These are phyloP conservation scores for Ceratocystis alfenasii DNA, from an alignment of 2,329 filamentous ascomycete genomes.

Conservation along the genomic window DNA sequence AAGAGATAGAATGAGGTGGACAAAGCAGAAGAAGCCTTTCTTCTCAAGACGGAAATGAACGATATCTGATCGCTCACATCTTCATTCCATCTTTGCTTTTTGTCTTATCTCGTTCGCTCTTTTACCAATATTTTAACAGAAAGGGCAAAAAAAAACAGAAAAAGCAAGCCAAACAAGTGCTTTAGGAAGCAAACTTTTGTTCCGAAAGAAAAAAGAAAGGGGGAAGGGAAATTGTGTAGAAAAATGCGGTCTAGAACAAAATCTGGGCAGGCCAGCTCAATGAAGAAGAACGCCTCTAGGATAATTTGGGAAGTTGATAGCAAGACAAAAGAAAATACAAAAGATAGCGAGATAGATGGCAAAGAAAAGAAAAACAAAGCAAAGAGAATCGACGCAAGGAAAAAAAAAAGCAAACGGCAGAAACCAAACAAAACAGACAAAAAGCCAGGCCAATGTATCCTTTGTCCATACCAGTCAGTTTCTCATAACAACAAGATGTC, in stretches of 20 bases:
- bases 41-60: no score
- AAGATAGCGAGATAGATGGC: background rate
- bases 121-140: background rate
- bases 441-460: slow-evolving; percentile 11
- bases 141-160: background rate
- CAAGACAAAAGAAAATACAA: slow-evolving; percentile 8
- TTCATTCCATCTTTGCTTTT: background rate
- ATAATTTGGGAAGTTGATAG: background rate
- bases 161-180: no score
- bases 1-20: background rate
- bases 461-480: slow-evolving; percentile 13
- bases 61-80: no score
- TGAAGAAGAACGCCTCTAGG: slow-evolving; percentile 7
- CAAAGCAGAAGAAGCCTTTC: no score
- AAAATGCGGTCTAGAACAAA: slow-evolving; percentile 9
- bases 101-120: background rate
- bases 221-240: background rate
- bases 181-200: slow-evolving; percentile 9
- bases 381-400: slow-evolving; percentile 4
- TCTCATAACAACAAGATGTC: slow-evolving; percentile 12
- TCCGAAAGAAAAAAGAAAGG: background rate
- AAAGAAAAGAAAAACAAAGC: background rate
- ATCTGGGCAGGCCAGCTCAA: slow-evolving; percentile 12
- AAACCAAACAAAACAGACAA: background rate
- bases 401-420: slow-evolving; percentile 9